Evolutionary conservation across 768 basidiomycete genomes (phyloP), one percentile per base, ranked within the genome.

Genomic region (Mycena crocata): DNA sequence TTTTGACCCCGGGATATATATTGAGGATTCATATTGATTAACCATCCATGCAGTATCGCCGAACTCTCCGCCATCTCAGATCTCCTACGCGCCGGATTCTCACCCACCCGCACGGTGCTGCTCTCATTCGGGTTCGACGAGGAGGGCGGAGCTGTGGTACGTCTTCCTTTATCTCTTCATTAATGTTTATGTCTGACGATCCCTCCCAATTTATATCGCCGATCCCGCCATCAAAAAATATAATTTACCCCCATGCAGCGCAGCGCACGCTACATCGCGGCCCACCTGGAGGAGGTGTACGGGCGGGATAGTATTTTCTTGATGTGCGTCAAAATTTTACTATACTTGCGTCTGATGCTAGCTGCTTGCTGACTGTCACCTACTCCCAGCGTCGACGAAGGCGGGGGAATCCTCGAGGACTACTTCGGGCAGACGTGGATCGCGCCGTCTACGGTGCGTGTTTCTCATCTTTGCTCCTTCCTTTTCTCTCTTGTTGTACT

Each of bases 101-200:
- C 39, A 19, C 73, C 73, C 6, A 68, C 72, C 23, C 73, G 74
- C 30, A 72, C 72, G 17, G 23, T 74, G 21, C 64, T 75, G 7
- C 23, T 71, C 4, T 58, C 71, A 4, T 70, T 78, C 24, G 84
- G 88, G 0, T 88, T 87, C 59, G 88, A 89, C 67, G 88, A 89
- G 70, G 88, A 88, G 75, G 78, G 81, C 58, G 68, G 73, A 3
- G 54, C 8, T 8, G 66, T 67, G 40, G 66, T 67, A 26, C 42
- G 66, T 62, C 19, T 14, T 0, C 23, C 14, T 3, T 24, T 26
- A 2, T 51, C 9, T 3, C n/a, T 28, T 34, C n/a, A n/a, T n/a
- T n/a, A n/a, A n/a, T n/a, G n/a, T 26, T 26, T 13, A 1, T 15
- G 1, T 48, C n/a, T 23, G 13, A 13, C 13, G 5, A 21, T 24